Percentiles rank a stretch among this genome's conserved stretches.
Conservation (phyloP, 768 basidiomycete species). For the Dioszegia hungarica region DNA sequence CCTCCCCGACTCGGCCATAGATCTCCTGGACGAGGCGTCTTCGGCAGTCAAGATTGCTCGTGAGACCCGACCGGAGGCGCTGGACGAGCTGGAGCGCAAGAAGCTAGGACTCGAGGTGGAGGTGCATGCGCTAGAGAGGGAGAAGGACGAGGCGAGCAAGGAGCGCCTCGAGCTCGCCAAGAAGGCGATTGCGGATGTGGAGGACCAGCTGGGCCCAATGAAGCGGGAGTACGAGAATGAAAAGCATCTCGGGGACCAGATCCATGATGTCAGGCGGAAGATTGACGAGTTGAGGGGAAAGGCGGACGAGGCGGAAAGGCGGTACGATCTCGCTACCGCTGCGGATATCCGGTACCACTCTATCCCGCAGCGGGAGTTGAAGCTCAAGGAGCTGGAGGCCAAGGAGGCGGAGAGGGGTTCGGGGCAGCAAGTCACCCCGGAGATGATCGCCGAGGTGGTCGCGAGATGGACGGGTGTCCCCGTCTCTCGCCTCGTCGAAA, state of each 20-base stretch:
- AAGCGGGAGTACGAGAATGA: constrained; percentile 82
- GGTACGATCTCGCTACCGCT: constrained; percentile 55
- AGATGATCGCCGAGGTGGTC: constrained; percentile 91
- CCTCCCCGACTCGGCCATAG: constrained; percentile 64
- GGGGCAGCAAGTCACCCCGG: constrained; percentile 62
- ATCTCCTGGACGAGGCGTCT: constrained; percentile 87
- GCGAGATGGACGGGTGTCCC: constrained; percentile 90
- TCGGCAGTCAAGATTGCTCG: constrained; percentile 78
- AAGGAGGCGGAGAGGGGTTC: constrained; percentile 57
- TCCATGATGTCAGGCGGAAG: constrained; percentile 67
- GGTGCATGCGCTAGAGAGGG: constrained; percentile 87
- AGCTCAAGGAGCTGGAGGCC: constrained; percentile 55
- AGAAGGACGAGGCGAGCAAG: constrained; percentile 83
- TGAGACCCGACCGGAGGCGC: constrained; percentile 88
- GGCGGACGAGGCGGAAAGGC: constrained; percentile 85
- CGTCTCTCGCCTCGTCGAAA: constrained; percentile 62
- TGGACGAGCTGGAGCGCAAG: constrained; percentile 81
- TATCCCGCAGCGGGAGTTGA: constrained; percentile 73
- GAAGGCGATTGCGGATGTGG: constrained; percentile 74
- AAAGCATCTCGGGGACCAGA: constrained; percentile 73
- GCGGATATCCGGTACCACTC: constrained; percentile 83
- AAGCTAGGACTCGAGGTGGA: constrained; percentile 91
- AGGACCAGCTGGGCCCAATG: constrained; percentile 76
- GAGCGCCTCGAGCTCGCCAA: constrained; percentile 69
- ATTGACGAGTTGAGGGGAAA: constrained; percentile 90